Conservation (phyloP, 1,284 basidiomycete genomes). For the Vanrija sp. region DNA sequence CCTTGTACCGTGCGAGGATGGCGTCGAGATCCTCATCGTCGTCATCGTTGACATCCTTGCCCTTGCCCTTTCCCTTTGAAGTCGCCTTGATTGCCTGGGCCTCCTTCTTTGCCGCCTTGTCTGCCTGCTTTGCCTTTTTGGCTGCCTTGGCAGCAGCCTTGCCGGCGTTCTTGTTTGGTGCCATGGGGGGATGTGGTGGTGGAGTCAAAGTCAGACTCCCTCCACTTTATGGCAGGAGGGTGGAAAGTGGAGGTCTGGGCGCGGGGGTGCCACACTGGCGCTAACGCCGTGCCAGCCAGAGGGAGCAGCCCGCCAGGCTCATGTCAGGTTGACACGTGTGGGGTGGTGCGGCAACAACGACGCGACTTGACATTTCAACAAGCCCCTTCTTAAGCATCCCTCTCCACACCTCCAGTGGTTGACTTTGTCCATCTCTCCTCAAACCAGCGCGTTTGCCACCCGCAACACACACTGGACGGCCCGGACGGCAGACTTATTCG, state of each 20-base stretch:
- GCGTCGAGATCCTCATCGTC: conserved; percentile 74
- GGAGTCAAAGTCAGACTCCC: neutral
- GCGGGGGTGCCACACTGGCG: conserved; percentile 1
- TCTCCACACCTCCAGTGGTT: too few relatives aligned
- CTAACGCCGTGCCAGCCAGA: neutral
- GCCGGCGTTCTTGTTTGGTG: conserved; percentile 17
- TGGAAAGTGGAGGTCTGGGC: conserved; percentile 18
- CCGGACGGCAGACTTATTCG: too few relatives aligned
- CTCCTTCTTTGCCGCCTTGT: conserved; percentile 59
- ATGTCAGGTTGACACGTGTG: conserved; percentile 1
- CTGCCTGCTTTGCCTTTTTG: conserved; percentile 63
- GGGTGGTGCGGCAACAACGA: conserved; percentile 2
- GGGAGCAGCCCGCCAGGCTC: too few relatives aligned
- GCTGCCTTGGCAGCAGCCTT: conserved; percentile 60
- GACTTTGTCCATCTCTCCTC: too few relatives aligned
- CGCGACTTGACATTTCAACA: neutral
- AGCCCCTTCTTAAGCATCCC: too few relatives aligned
- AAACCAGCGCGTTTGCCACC: too few relatives aligned
- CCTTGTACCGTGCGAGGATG: conserved; percentile 59
- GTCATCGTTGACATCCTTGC: conserved; percentile 53
- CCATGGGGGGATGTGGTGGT: conserved; percentile 11
- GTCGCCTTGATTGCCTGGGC: conserved; percentile 56
- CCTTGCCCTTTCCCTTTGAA: conserved; percentile 22
- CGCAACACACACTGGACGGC: too few relatives aligned
- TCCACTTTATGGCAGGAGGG: neutral